A percentile compares a stretch with the other conserved stretches of the same genome.
These are phyloP conservation scores for Nitzschia sp. DNA, from an alignment of 108 stramenopile genomes.

Conservation along the genomic window DNA sequence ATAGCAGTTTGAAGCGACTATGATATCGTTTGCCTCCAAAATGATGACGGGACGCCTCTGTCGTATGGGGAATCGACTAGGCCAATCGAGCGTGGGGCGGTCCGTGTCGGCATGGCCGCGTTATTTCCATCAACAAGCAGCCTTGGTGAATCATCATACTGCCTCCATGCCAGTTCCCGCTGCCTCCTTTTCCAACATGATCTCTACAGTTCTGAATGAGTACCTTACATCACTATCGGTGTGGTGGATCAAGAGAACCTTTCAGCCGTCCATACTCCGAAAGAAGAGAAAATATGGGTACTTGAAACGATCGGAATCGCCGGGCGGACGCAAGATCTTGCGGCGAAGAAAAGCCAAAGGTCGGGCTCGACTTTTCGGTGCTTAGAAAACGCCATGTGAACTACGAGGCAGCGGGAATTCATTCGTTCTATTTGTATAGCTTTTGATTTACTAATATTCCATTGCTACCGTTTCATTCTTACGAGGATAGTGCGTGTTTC, in stretches of 20 bases:
- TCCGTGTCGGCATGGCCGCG: background rate
- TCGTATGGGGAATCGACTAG: no score
- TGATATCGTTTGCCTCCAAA: background rate
- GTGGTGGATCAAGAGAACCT: constrained; percentile 85
- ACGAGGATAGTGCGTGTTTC: constrained; percentile 47
- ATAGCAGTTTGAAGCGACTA: background rate
- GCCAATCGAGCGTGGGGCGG: background rate
- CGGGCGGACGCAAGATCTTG: constrained; percentile 73
- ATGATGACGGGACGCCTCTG: background rate
- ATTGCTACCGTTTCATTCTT: background rate
- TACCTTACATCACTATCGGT: background rate
- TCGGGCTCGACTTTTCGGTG: constrained; percentile 71
- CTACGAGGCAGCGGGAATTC: no score
- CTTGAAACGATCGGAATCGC: constrained; percentile 60
- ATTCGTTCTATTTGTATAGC: no score
- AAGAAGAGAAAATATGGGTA: constrained; percentile 88
- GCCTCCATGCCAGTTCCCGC: background rate
- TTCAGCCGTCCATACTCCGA: constrained; percentile 84
- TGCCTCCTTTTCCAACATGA: background rate
- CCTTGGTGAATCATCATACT: background rate
- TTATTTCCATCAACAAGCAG: background rate
- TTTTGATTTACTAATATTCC: background rate
- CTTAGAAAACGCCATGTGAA: constrained; percentile 32
- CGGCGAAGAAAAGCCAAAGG: constrained; percentile 69
- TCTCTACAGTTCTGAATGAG: background rate